Conservation (phyloP, 306 rosid species). For the Cyclanthera cordifolia region DNA sequence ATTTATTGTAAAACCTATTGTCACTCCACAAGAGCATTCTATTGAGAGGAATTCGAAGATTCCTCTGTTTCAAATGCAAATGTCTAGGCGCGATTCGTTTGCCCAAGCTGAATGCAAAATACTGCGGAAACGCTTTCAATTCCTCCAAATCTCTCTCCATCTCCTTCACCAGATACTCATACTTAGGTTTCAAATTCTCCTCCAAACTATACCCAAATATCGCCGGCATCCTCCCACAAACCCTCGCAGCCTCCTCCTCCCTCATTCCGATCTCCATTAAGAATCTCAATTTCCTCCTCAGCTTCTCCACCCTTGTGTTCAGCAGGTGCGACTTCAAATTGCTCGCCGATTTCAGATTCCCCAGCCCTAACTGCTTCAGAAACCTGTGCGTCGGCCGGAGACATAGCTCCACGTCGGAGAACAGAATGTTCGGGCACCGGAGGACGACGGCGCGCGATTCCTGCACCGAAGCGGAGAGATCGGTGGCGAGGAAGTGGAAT, state of each 20-base stretch:
- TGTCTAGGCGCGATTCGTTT: slow-evolving; percentile 54
- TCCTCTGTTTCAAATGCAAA: slow-evolving; percentile 53
- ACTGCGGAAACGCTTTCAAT: slow-evolving; percentile 57
- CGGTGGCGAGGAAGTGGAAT: slow-evolving; percentile 39
- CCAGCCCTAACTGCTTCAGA: slow-evolving; percentile 37
- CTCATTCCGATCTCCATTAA: slow-evolving; percentile 37
- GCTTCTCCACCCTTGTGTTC: slow-evolving; percentile 57
- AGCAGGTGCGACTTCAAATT: slow-evolving; percentile 51
- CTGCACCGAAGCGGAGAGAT: slow-evolving; percentile 30
- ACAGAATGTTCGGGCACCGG: slow-evolving; percentile 58
- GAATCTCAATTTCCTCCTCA: slow-evolving; percentile 35
- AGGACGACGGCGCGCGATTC: slow-evolving; percentile 39
- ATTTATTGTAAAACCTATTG: slow-evolving; percentile 47
- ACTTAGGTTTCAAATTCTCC: slow-evolving; percentile 51
- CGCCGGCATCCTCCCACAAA: slow-evolving; percentile 50
- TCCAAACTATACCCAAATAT: slow-evolving; percentile 61
- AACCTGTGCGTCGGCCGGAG: slow-evolving; percentile 56
- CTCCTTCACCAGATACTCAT: slow-evolving; percentile 41
- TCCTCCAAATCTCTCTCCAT: slow-evolving; percentile 64
- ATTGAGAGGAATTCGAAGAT: slow-evolving; percentile 44
- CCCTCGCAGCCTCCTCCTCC: slow-evolving; percentile 34
- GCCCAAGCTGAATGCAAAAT: slow-evolving; percentile 67
- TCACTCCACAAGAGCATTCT: slow-evolving; percentile 65
- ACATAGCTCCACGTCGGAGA: slow-evolving; percentile 48
- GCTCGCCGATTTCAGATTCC: slow-evolving; percentile 27